Evolutionary conservation across 2,329 filamentous ascomycete species (phyloP), one percentile per base, ranked within the genome.

Genomic region (Cryphonectria japonica): DNA sequence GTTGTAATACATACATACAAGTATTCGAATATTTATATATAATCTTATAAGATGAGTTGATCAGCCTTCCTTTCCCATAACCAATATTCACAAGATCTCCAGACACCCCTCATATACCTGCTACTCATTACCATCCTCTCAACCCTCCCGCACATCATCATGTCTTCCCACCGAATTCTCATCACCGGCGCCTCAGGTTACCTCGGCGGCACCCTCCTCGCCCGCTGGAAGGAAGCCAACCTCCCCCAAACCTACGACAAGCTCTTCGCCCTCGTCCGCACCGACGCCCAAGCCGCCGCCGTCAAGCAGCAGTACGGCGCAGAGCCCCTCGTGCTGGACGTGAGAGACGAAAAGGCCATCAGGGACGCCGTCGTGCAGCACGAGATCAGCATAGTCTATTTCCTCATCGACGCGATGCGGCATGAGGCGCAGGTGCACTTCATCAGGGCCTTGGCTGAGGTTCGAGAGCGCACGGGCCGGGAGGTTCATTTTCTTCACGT

Each of bases 151-250:
- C 16, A 26, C 11, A 39, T 34, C 34, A 8, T 6, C 60, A 72
- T 72, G 70, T 65, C 67, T 13, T 50, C 71, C 8, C 73, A 75
- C 54, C 70, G 70, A 14, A 80, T 86, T 66, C 81, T 87, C 41
- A 79, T 87, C 62, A 87, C 86, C 0, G 86, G 85, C 11, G 84
- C 75, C 39, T 86, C 85, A 0, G 86, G 86, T 34, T 88, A 88
- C 69, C 82, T 88, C 0, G 86, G 86, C 32, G 86, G 86, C 2
- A 82, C 80, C 0, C 77, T 88, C 2, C 82, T 88, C 6, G 80
- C 82, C 11, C 79, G 78, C 7, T 79, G 81, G 71, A 73, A 76
- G 1, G 68, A 71, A 3, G 78, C 81, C 37, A 75, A 77, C 2
- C 80, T 87, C 1, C 82, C 83, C 0, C 82, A 83, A 0, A 54